Evolutionary conservation across 345 rosid species (phyloP).

Genomic region (Nasturtium officinale): DNA sequence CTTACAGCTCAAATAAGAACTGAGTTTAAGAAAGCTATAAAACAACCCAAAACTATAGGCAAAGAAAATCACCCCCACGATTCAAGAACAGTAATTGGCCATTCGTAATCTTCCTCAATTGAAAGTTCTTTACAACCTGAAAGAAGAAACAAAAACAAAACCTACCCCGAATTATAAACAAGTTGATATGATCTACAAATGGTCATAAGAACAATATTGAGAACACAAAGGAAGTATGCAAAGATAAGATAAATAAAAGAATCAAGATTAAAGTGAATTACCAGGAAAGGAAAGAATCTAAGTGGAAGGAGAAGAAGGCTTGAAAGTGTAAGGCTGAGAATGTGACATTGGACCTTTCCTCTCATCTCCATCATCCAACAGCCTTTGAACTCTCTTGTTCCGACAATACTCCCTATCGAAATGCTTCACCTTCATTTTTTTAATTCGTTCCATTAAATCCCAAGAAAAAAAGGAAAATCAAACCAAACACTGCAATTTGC

Average conservation of each 20-base stretch:
- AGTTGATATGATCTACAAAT: neutral
- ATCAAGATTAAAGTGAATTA: neutral
- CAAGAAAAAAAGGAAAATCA: neutral
- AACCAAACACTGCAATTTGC: neutral
- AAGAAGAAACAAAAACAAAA: conserved; percentile 14
- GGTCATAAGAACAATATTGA: neutral
- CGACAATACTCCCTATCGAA: conserved; percentile 73
- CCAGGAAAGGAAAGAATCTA: conserved; percentile 21
- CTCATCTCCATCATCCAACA: conserved; percentile 65
- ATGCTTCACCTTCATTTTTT: conserved; percentile 70
- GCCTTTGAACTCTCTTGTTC: conserved; percentile 70
- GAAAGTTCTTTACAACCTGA: conserved; percentile 34
- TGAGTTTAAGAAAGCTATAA: neutral
- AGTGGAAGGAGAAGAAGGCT: conserved; percentile 50
- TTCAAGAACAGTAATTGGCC: conserved; percentile 12
- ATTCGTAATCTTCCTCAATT: conserved; percentile 16
- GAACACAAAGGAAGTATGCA: conserved; percentile 3
- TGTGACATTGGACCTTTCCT: conserved; percentile 79
- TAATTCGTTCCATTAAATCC: neutral
- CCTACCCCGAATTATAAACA: neutral
- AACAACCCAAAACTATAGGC: conserved; percentile 18
- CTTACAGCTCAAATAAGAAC: conserved; percentile 21
- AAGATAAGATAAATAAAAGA: neutral
- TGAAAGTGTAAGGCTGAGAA: conserved; percentile 85
- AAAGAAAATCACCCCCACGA: conserved; percentile 4